A percentile compares a stretch with the other conserved stretches of the same genome.
Conservation (phyloP, 805 yeast species). For the Cyberlindnera euphorbiiphila region DNA sequence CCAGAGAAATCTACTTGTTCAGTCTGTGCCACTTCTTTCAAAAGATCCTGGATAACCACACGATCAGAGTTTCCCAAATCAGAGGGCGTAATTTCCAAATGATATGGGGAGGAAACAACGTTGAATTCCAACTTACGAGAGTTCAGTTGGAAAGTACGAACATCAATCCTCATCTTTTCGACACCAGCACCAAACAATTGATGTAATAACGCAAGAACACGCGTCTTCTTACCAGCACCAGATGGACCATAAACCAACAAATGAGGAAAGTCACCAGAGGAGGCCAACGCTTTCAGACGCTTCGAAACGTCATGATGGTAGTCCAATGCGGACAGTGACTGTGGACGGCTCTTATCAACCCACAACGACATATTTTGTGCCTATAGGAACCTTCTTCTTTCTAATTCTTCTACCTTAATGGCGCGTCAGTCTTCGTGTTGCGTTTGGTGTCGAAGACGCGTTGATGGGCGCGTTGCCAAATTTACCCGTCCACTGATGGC, state of each 20-base stretch:
- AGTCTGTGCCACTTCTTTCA: slow-evolving; percentile 92
- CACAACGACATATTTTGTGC: slow-evolving; percentile 76
- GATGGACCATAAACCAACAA: slow-evolving; percentile 89
- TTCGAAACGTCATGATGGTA: slow-evolving; percentile 65
- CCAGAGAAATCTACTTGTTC: slow-evolving; percentile 84
- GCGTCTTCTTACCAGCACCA: slow-evolving; percentile 96
- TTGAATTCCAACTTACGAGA: slow-evolving; percentile 83
- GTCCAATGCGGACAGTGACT: slow-evolving; percentile 53
- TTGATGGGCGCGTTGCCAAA: not conserved
- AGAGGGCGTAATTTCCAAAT: slow-evolving; percentile 92
- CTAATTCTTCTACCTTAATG: too few relatives aligned
- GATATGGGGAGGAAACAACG: slow-evolving; percentile 87
- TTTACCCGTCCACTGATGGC: slow-evolving; percentile 1
- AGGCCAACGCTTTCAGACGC: slow-evolving; percentile 57
- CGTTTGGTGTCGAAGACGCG: slow-evolving; percentile 10
- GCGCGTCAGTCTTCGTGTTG: too few relatives aligned
- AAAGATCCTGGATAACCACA: slow-evolving; percentile 87
- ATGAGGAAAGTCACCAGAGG: slow-evolving; percentile 89
- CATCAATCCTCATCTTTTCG: slow-evolving; percentile 83
- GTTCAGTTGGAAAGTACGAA: slow-evolving; percentile 73
- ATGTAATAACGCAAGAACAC: slow-evolving; percentile 73
- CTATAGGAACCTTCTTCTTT: too few relatives aligned
- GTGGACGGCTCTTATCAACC: slow-evolving; percentile 95
- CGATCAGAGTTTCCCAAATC: slow-evolving; percentile 97
- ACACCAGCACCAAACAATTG: slow-evolving; percentile 82